Conservation (phyloP, 2,329 filamentous ascomycete species). For the Ophiostoma ips region DNA sequence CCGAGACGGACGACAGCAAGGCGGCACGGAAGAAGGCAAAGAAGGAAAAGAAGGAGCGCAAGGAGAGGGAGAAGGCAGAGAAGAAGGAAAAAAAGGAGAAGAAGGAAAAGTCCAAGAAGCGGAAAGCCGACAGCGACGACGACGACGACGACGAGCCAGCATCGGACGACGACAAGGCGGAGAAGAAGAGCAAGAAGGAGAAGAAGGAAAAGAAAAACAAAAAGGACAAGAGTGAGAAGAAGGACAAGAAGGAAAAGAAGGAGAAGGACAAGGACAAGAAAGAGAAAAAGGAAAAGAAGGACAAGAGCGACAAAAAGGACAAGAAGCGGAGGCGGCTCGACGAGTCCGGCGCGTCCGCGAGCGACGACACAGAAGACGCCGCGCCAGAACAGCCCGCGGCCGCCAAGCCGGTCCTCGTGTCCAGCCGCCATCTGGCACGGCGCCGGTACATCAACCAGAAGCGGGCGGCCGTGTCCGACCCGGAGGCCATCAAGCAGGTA, state of each 20-base stretch:
- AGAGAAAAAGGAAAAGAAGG: conserved; percentile 23
- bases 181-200: no score
- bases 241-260: conserved; percentile 12
- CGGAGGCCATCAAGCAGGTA: conserved; percentile 76
- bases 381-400: conserved; percentile 27
- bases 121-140: conserved; percentile 22
- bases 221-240: no score
- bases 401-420: conserved; percentile 20
- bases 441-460: conserved; percentile 82
- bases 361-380: conserved; percentile 19
- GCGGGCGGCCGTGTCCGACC: conserved; percentile 66
- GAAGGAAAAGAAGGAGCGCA: neutral
- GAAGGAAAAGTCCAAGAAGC: conserved; percentile 15
- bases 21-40: neutral
- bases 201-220: conserved; percentile 18
- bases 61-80: conserved; percentile 17
- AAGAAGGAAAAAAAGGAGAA: neutral
- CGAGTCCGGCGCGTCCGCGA: conserved; percentile 17
- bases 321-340: conserved; percentile 20
- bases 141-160: conserved; percentile 15
- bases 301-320: conserved; percentile 23
- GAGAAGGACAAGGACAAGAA: conserved; percentile 17
- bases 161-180: no score
- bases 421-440: conserved; percentile 58
- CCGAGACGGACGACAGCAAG: neutral